phyloP scores from a whole-genome alignment of 371 early-diverging fungal species.

The Choanephora cucurbitarum region DNA sequence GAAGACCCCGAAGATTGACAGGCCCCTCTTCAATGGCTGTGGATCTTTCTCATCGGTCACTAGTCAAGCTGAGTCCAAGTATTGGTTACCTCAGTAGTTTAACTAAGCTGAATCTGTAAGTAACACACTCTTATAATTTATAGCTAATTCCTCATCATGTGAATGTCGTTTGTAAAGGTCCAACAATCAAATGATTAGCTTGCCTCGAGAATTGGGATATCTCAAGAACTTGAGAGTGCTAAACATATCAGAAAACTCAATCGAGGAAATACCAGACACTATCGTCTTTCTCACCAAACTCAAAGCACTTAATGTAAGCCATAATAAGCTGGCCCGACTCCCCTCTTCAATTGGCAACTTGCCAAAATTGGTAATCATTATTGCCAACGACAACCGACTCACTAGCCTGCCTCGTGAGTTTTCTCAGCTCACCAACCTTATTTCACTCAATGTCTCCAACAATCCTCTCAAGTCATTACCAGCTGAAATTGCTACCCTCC shows the following conservation, averaged over 20 bases:
- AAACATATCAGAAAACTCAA: conserved; percentile 27
- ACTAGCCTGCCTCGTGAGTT: conserved; percentile 49
- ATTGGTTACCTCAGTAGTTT: conserved; percentile 28
- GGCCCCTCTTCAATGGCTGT: conserved; percentile 23
- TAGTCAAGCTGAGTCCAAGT: conserved; percentile 29
- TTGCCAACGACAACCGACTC: conserved; percentile 53
- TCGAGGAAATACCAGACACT: conserved; percentile 33
- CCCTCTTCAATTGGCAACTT: conserved; percentile 66
- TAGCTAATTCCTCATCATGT: background rate
- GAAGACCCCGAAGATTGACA: conserved; percentile 20
- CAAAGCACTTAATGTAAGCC: conserved; percentile 34
- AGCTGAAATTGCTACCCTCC: conserved; percentile 41
- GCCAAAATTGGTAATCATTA: conserved; percentile 56
- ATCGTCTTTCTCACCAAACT: conserved; percentile 28
- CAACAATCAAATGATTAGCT: conserved; percentile 31
- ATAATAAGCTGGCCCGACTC: conserved; percentile 60
- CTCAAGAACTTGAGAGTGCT: conserved; percentile 27
- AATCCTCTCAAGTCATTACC: conserved; percentile 53
- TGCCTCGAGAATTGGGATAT: conserved; percentile 30
- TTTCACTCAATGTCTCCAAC: conserved; percentile 60
- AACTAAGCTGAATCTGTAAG: conserved; percentile 36
- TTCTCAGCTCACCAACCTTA: conserved; percentile 52
- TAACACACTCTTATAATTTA: background rate
- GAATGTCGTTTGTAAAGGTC: conserved; percentile 25
- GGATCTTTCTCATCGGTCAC: conserved; percentile 21